Evolutionary conservation across 371 early-diverging fungal species (phyloP).

Genomic region (Parasitella parasitica): DNA sequence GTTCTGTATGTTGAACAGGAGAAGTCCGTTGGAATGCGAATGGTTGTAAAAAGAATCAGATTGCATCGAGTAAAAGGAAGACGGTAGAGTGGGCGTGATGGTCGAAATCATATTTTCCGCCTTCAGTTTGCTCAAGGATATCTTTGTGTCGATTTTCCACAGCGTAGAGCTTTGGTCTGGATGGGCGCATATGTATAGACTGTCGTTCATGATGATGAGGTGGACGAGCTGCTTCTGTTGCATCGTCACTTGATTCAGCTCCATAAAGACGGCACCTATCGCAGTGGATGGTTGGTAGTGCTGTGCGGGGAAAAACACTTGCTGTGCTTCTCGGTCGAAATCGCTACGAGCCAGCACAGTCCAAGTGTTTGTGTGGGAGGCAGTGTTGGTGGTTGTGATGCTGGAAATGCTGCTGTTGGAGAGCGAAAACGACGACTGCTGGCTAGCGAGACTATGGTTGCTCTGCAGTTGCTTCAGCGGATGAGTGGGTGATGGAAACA

Average conservation of each 20-base stretch:
- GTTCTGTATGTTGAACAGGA: slow-evolving; percentile 16
- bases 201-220: slow-evolving; percentile 4
- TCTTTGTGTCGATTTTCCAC: slow-evolving; percentile 16
- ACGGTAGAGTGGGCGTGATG: background rate
- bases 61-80: background rate
- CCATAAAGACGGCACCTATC: slow-evolving; percentile 29
- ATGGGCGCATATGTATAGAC: slow-evolving; percentile 1
- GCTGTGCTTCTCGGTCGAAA: slow-evolving; percentile 30
- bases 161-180: background rate
- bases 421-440: slow-evolving; percentile 27
- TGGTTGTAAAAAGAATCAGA: background rate
- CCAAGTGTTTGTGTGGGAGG: background rate
- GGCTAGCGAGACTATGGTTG: slow-evolving; percentile 12
- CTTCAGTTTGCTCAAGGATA: background rate
- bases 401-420: slow-evolving; percentile 35
- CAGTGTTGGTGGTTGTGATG: background rate
- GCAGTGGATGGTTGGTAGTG: background rate
- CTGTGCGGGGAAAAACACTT: slow-evolving; percentile 11
- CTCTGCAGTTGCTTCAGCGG: slow-evolving; percentile 7
- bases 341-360: slow-evolving; percentile 3
- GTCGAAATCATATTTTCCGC: background rate
- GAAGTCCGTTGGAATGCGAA: slow-evolving; percentile 4
- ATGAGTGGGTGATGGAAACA: slow-evolving; percentile 38
- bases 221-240: slow-evolving; percentile 21
- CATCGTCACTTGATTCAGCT: slow-evolving; percentile 14